These are phyloP conservation scores for Botrytis galanthina DNA, from an alignment of 2,329 filamentous ascomycete genomes.

Conservation along the genomic window DNA sequence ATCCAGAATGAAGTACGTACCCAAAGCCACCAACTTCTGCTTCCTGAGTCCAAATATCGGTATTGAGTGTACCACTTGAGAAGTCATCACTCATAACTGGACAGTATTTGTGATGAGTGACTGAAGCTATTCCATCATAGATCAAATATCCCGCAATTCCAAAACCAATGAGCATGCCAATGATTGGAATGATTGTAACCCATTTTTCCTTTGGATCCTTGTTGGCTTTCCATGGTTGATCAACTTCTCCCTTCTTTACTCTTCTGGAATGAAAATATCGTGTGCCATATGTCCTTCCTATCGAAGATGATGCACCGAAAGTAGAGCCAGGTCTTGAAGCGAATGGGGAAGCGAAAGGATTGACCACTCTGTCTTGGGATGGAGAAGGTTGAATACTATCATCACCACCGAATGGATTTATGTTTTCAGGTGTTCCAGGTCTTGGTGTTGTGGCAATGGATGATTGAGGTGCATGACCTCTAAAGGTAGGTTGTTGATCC, in stretches of 20 bases:
- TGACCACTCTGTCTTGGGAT: conserved; percentile 20
- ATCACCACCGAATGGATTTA: conserved; percentile 34
- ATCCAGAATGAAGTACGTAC: conserved; percentile 57
- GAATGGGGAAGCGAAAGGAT: conserved; percentile 41
- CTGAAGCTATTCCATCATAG: conserved; percentile 70
- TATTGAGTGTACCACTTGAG: conserved; percentile 48
- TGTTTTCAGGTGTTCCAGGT: conserved; percentile 42
- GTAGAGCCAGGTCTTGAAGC: conserved; percentile 45
- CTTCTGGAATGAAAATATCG: conserved; percentile 42
- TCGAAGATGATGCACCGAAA: conserved; percentile 43
- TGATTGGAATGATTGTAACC: conserved; percentile 75
- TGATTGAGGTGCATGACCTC: conserved; percentile 24
- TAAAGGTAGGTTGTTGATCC: conserved; percentile 20
- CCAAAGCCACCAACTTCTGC: conserved; percentile 44
- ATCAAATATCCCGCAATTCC: conserved; percentile 67
- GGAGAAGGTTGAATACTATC: conserved; percentile 34
- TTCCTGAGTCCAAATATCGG: conserved; percentile 49
- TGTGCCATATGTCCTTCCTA: conserved; percentile 30
- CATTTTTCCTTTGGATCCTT: conserved; percentile 79
- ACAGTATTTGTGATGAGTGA: conserved; percentile 67
- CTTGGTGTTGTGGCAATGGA: conserved; percentile 40
- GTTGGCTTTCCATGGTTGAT: conserved; percentile 75
- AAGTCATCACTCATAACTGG: conserved; percentile 52
- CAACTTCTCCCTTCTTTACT: conserved; percentile 68
- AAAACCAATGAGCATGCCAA: conserved; percentile 69